Conservation (phyloP, 371 early-diverging fungal species). For the Mortierella sp. region DNA sequence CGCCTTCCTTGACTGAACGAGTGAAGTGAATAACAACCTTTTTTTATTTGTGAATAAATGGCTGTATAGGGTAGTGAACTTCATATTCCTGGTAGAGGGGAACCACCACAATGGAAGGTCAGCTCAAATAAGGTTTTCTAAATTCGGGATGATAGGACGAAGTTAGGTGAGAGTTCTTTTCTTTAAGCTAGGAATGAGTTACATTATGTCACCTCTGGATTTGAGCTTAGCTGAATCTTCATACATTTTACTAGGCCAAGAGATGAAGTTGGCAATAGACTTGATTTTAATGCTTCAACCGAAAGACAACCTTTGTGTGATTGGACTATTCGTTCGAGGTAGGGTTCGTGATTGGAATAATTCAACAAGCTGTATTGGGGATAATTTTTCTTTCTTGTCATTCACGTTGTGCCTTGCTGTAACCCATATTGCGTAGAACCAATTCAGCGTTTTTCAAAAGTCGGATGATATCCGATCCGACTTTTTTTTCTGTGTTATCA, state of each 20-base stretch:
- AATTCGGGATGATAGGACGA: conserved; percentile 11
- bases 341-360: conserved; percentile 4
- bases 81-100: not conserved
- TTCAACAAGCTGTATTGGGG: no score
- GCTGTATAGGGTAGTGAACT: not conserved
- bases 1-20: no score
- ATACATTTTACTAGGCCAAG: conserved; percentile 3
- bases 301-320: conserved; percentile 3
- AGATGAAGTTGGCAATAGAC: conserved; percentile 4
- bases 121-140: not conserved
- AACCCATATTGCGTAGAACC: not conserved
- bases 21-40: not conserved
- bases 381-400: not conserved
- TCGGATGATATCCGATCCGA: no score
- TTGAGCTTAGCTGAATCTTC: no score
- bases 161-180: not conserved
- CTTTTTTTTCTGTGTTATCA: no score
- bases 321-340: conserved; percentile 33
- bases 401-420: not conserved
- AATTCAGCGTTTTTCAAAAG: no score
- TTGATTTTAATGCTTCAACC: conserved; percentile 5
- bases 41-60: not conserved
- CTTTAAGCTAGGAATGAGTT: no score
- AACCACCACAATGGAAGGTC: no score
- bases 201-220: no score